Evolutionary conservation across 306 rosid genomes (phyloP), one percentile per base, ranked within the genome.

Genomic region (Vachellia pachyceras): DNA sequence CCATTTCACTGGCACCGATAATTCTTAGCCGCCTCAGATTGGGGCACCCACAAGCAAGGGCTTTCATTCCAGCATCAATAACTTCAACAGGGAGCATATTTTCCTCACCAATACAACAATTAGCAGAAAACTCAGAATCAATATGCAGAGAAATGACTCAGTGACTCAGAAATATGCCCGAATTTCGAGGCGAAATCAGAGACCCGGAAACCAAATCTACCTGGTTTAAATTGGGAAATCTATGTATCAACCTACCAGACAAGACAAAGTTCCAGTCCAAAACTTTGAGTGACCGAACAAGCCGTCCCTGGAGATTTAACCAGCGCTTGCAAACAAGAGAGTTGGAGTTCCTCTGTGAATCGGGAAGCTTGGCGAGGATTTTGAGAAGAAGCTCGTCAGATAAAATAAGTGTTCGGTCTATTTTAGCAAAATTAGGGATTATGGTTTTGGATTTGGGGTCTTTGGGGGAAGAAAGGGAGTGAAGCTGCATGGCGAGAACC

Each of bases 261-360:
- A 90, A 84, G 35, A 95, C 87, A 78, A 95, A 95, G 50, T 84
- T 87, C 94, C 95, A 95, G 54, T 93, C 94, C 44, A 83, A 63
- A 4, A 91, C 88, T 76, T 77, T 83, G 47, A 90, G 72, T 4
- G 96, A 88, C 60, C 96, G 94, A 5, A 89, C 84, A 4, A 95
- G 89, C 0, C 97, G 88, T 17, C 94, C 97, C 46, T 93, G 97
- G 39, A 95, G 89, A 77, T 85, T 85, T 79, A 93, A 90, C 99
- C 99, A 95, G 12, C 99, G 97, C 81, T 90, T 93, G 89, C 98
- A 95, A 75, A 93, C 99, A 5, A 89, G 88, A 3, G 87, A 85
- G 72, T 84, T 91, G 5, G 86, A 58, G 76, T 90, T 88, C 44
- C 90, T 83, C 78, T 91, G 95, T 6, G 87, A 85, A 72, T 77